Conservation (phyloP, 1,139 yeast genomes). For the Nadsonia commutata region DNA sequence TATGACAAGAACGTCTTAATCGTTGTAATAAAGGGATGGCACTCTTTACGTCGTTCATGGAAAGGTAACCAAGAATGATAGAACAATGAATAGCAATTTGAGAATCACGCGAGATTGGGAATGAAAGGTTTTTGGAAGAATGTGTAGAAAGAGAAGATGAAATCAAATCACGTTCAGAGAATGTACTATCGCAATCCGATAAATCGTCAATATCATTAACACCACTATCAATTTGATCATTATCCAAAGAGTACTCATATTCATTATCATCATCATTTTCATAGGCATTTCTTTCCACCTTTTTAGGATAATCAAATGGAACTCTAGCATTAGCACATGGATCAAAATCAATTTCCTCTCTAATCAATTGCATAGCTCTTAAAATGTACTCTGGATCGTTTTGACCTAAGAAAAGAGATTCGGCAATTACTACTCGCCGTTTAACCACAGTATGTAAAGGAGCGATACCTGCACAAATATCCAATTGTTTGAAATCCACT, state of each 20-base stretch:
- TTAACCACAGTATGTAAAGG: constrained; percentile 19
- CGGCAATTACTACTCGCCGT: constrained; percentile 19
- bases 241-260: background rate
- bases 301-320: background rate
- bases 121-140: background rate
- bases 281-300: background rate
- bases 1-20: constrained; percentile 5
- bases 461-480: constrained; percentile 16
- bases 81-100: constrained; percentile 18
- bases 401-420: constrained; percentile 18
- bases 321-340: background rate
- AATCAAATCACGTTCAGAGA: constrained; percentile 5
- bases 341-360: constrained; percentile 10
- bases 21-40: constrained; percentile 13
- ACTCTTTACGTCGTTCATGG: constrained; percentile 9
- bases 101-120: constrained; percentile 14
- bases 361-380: constrained; percentile 13
- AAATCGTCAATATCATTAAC: constrained; percentile 8
- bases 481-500: constrained; percentile 12
- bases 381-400: constrained; percentile 13
- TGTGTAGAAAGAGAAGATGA: constrained; percentile 9
- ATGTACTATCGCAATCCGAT: constrained; percentile 4
- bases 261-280: background rate
- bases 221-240: background rate
- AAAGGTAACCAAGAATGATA: constrained; percentile 14